Percentiles rank a stretch among this genome's conserved stretches.
Evolutionary conservation across 2,329 filamentous ascomycete genomes (phyloP).

Genomic region (Endoconidiophora polonica): DNA sequence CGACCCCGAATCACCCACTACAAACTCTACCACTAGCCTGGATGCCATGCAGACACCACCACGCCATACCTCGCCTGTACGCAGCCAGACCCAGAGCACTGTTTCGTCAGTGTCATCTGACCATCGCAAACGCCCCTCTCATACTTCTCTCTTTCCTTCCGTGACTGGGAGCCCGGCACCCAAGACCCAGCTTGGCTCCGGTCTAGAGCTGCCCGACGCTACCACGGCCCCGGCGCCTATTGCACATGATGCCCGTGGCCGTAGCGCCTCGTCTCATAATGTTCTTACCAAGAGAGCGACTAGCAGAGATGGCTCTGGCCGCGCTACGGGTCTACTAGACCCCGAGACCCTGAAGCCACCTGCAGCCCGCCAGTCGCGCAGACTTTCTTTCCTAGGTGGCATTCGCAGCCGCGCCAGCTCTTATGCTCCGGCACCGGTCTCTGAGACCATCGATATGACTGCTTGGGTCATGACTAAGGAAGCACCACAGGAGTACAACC

Average conservation of each 20-base stretch:
- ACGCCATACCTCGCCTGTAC: conserved; percentile 6
- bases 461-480: conserved; percentile 39
- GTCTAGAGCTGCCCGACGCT: not conserved
- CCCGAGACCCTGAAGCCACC: conserved; percentile 8
- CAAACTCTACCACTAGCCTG: conserved; percentile 4
- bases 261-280: conserved; percentile 6
- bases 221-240: no score
- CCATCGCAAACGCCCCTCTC: not conserved
- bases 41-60: conserved; percentile 7
- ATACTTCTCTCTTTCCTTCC: conserved; percentile 1
- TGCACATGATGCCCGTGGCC: not conserved
- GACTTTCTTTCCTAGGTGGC: conserved; percentile 10
- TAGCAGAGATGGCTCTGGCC: conserved; percentile 1
- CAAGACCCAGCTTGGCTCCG: not conserved
- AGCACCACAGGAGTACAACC: conserved; percentile 39
- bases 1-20: conserved; percentile 4
- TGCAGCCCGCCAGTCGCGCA: conserved; percentile 3
- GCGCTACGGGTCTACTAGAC: conserved; percentile 2
- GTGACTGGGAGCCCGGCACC: conserved; percentile 1
- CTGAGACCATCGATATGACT: conserved; percentile 14
- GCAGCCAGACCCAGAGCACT: conserved; percentile 10
- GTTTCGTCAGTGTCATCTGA: conserved; percentile 8
- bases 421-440: not conserved
- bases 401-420: conserved; percentile 9
- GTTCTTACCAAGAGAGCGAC: conserved; percentile 6